A percentile compares a stretch with the other conserved stretches of the same genome.
These are phyloP conservation scores for Prunus dulcis DNA, from an alignment of 306 rosid species.

Conservation along the genomic window DNA sequence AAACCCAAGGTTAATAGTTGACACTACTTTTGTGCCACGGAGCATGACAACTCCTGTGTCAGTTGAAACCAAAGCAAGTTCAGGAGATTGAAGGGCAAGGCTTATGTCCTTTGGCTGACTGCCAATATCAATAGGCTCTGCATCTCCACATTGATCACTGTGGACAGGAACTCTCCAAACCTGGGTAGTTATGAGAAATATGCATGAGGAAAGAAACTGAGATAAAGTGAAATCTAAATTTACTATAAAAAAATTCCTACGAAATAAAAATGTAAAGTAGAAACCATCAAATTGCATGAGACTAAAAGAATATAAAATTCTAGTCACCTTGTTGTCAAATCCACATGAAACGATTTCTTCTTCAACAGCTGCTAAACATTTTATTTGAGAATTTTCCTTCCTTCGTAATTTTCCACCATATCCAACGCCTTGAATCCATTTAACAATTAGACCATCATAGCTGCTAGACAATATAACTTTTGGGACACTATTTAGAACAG, in stretches of 20 bases:
- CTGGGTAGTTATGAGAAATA: conserved; percentile 36
- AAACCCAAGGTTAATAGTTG: conserved; percentile 82
- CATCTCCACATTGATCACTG: conserved; percentile 75
- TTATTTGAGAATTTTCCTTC: conserved; percentile 81
- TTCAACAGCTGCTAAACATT: conserved; percentile 72
- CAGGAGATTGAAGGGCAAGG: conserved; percentile 74
- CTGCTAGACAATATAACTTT: conserved; percentile 76
- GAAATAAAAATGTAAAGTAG: not conserved
- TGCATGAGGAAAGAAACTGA: conserved; percentile 10
- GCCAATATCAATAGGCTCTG: conserved; percentile 81
- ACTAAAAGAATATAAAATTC: not conserved
- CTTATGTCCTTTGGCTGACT: conserved; percentile 90
- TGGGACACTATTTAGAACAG: conserved; percentile 66
- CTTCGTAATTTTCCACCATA: conserved; percentile 78
- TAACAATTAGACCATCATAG: conserved; percentile 85
- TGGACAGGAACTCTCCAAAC: conserved; percentile 65
- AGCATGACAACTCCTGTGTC: conserved; percentile 86
- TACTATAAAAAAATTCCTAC: not conserved
- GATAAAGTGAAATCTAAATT: not conserved
- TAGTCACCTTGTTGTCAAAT: conserved; percentile 76
- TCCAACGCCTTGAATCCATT: conserved; percentile 92
- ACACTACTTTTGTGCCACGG: conserved; percentile 63
- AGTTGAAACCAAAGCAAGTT: conserved; percentile 74
- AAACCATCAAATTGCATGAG: conserved; percentile 22
- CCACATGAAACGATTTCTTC: conserved; percentile 80